These are phyloP conservation scores for Russula dissimulans DNA, from an alignment of 768 basidiomycete species.

Conservation along the genomic window DNA sequence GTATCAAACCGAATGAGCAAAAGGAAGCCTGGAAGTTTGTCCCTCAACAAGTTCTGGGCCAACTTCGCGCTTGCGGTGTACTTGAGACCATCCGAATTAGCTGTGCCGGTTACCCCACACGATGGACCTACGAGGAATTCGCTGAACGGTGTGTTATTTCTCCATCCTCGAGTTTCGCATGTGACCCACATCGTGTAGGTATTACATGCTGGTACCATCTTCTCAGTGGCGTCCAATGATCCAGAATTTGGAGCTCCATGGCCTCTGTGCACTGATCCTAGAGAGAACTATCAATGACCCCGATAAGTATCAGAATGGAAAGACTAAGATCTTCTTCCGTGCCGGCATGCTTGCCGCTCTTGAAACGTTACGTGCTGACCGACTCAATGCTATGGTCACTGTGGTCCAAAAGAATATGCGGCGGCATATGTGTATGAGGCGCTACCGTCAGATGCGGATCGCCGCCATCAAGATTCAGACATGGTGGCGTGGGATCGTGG, in stretches of 20 bases:
- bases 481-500: slow-evolving; percentile 88
- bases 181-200: slow-evolving; percentile 40
- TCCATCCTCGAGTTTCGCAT: not conserved
- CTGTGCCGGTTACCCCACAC: slow-evolving; percentile 96
- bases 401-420: slow-evolving; percentile 97
- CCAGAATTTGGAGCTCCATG: slow-evolving; percentile 66
- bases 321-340: slow-evolving; percentile 98
- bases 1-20: slow-evolving; percentile 97
- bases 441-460: slow-evolving; percentile 58
- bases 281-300: slow-evolving; percentile 81
- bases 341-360: slow-evolving; percentile 97
- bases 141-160: slow-evolving; percentile 70
- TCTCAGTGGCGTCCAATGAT: slow-evolving; percentile 82
- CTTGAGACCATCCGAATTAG: slow-evolving; percentile 97
- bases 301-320: slow-evolving; percentile 94
- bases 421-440: slow-evolving; percentile 72
- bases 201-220: slow-evolving; percentile 93
- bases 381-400: slow-evolving; percentile 85
- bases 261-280: slow-evolving; percentile 77
- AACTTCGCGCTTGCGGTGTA: slow-evolving; percentile 96
- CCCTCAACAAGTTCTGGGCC: slow-evolving; percentile 90
- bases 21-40: slow-evolving; percentile 97
- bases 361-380: slow-evolving; percentile 80
- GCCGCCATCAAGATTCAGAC: slow-evolving; percentile 85
- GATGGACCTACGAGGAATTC: slow-evolving; percentile 98